Evolutionary conservation across 495 filamentous ascomycete species (phyloP).

Genomic region (Jackrogersella minutella): DNA sequence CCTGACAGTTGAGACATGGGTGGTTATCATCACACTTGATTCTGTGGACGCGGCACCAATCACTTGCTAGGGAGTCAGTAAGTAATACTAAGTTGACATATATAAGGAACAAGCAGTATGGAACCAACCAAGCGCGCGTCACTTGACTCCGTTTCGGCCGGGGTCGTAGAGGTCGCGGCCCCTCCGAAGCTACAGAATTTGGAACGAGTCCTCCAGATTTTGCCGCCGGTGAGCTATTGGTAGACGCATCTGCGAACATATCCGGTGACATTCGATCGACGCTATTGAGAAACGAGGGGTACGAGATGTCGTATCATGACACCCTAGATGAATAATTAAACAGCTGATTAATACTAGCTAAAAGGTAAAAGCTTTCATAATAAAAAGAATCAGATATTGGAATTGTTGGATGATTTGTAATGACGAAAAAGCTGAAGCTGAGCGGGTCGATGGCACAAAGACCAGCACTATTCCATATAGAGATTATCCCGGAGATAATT

Average conservation of each 20-base stretch:
- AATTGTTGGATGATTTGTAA: too few species aligned
- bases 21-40: conserved; percentile 56
- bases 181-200: conserved; percentile 15
- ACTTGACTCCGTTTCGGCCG: conserved; percentile 32
- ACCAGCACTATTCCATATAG: too few species aligned
- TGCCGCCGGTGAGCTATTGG: neutral
- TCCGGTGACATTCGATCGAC: neutral
- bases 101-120: neutral
- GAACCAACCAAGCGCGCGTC: conserved; percentile 23
- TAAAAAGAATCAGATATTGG: too few species aligned
- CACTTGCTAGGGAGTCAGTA: conserved; percentile 48
- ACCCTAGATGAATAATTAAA: too few species aligned
- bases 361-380: too few species aligned
- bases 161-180: conserved; percentile 14
- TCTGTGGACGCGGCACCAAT: conserved; percentile 57
- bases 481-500: too few species aligned
- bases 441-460: too few species aligned
- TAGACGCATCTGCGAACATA: conserved; percentile 19
- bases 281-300: too few species aligned
- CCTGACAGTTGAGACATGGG: conserved; percentile 57
- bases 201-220: conserved; percentile 2
- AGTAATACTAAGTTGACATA: too few species aligned
- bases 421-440: too few species aligned
- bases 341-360: too few species aligned
- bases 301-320: too few species aligned